Evolutionary conservation across 495 filamentous ascomycete species (phyloP), one percentile per base, ranked within the genome.

Genomic region (Aeminium ludgeri): DNA sequence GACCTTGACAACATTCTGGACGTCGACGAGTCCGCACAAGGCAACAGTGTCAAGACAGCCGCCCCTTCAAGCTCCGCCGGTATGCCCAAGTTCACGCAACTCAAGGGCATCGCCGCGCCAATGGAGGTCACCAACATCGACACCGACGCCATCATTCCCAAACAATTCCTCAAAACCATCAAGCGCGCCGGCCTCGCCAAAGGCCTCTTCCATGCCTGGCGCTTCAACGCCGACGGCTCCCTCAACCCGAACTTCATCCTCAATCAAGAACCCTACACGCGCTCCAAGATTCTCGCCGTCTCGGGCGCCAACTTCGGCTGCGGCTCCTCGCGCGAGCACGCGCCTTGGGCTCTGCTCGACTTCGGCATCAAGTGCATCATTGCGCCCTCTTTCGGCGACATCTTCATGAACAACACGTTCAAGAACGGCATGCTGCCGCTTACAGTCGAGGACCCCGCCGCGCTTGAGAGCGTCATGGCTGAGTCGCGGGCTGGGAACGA

Each of bases 361-460:
- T 96, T 96, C 52, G 89, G 89, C 43, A 89, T 97, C 64, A 82
- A 78, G 53, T 86, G 80, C 56, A 70, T 96, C 48, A 92, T 96
- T 50, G 89, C 87, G 1, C 83, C 86, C 10, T 82, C 76, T 12
- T 97, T 81, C 53, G 87, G 85, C 44, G 89, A 97, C 55, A 97
- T 97, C 62, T 95, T 95, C 73, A 92, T 86, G 74, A 97, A 95
- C 72, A 97, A 97, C 66, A 91, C 83, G 13, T 95, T 95, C 73
- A 97, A 97, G 71, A 97, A 97, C 65, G 89, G 87, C 62, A 97
- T 97, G 89, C 70, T 97, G 29, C 86, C 87, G 19, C 71, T 95
- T 48, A 61, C 68, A 29, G 80, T 97, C 58, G 64, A 68, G 27
- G 72, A 86, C 58, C 56, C 74, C 34, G 68, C 51, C 7, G 72